Base-by-base conservation (phyloP, 2,329 filamentous ascomycete genomes). In the Ceratocystis albifundus region DNA sequence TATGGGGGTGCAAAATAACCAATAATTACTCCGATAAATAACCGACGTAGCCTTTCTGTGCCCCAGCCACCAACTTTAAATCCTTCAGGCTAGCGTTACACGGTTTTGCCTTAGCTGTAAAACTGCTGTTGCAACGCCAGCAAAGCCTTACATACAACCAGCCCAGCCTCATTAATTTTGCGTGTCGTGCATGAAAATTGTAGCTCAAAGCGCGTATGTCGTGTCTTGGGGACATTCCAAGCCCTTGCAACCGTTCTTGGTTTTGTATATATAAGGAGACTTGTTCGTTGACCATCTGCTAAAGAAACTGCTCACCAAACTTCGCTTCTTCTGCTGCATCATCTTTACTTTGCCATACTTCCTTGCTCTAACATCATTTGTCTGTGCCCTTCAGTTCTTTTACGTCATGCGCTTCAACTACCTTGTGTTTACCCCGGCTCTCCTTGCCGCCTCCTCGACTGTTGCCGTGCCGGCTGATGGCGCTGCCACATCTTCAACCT, bases 381-480 rank as follows among this genome's bases (percentile, higher is more conserved):
- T 41, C 36, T 41, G 36, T 30, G 53, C 53, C 32, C n/a, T 30
- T 59, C 25, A 0, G 4, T 22, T n/a, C 0, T 20, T 41, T n/a
- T 25, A 17, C 28, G 15, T 22, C 48, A 68, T 68, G 66, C 66
- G 22, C 48, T 17, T 64, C 36, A 68, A 36, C 22, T 57, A n/a
- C 32, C 5, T 68, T 61, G 22, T 68, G 5, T 25, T 41, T 15
- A 41, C 44, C 20, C 41, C 46, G 12, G 66, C 53, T 46, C 25
- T 68, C 15, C 59, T 68, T 20, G 55, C 30, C 7, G 28, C 55
- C 55, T 61, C 66, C 17, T 57, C 44, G 17, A 44, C 41, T 15
- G n/a, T 63, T n/a, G 66, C 66, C 28, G 57, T 57, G 20, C 25
- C 61, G 28, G 22, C 62, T 50, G 62, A 61, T 30, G 22, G 20